Conservation (phyloP, 177 flowering plant species). For the Vitis hybrid region DNA sequence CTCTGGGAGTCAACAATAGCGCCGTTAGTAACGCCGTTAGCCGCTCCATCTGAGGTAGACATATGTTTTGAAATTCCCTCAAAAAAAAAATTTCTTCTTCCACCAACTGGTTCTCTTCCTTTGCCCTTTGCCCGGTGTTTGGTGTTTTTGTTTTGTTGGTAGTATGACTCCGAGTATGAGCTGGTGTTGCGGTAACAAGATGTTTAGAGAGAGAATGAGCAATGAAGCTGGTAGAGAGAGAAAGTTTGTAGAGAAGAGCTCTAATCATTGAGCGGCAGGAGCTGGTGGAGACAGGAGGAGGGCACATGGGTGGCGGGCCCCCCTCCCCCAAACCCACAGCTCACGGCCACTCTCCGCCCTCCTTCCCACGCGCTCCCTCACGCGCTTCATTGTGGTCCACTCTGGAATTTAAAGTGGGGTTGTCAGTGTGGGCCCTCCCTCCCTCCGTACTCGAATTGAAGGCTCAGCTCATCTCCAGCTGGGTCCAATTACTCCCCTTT, state of each 20-base stretch:
- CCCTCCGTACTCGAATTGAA: conserved; percentile 13
- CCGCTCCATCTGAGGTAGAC: conserved; percentile 46
- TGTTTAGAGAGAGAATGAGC: not conserved
- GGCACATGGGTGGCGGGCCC: conserved; percentile 81
- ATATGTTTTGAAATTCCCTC: conserved; percentile 13
- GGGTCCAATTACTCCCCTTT: conserved; percentile 2
- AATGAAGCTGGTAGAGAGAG: conserved; percentile 5
- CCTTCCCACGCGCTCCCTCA: not conserved
- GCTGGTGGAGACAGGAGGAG: conserved; percentile 87
- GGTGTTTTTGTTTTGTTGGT: too few relatives aligned
- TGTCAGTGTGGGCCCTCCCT: conserved; percentile 6
- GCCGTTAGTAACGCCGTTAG: conserved; percentile 41
- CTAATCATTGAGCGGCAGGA: conserved; percentile 79
- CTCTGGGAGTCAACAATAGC: conserved; percentile 31
- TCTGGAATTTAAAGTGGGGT: conserved; percentile 20
- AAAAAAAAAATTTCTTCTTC: not conserved
- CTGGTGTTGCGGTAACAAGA: too few relatives aligned
- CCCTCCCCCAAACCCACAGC: conserved; percentile 29
- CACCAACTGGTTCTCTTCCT: too few relatives aligned
- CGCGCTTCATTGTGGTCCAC: not conserved
- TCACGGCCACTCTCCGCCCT: conserved; percentile 13
- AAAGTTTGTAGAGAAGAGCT: conserved; percentile 21
- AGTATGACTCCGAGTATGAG: too few relatives aligned
- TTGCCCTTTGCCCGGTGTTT: too few relatives aligned
- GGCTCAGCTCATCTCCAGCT: conserved; percentile 14